Evolutionary conservation across 495 filamentous ascomycete species (phyloP).

Genomic region (Evernia prunastri): DNA sequence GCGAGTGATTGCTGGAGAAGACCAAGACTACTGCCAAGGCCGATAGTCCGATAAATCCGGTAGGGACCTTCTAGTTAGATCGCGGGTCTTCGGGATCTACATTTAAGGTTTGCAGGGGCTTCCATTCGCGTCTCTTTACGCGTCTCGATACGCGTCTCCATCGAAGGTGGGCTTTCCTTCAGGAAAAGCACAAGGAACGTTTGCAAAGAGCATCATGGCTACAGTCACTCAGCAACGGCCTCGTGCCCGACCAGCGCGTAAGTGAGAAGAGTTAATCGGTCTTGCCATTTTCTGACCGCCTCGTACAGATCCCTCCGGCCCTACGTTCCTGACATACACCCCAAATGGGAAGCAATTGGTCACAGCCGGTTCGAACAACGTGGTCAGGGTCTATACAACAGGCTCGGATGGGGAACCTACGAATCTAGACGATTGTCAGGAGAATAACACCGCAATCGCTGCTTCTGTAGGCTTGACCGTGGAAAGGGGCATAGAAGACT

Average conservation of each 20-base stretch:
- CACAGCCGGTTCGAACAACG: constrained; percentile 85
- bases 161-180: too few species aligned
- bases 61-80: too few species aligned
- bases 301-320: constrained; percentile 56
- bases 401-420: constrained; percentile 84
- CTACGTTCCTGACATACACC: constrained; percentile 60
- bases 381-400: constrained; percentile 82
- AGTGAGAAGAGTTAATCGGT: constrained; percentile 24
- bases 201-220: constrained; percentile 16
- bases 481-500: not conserved
- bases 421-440: constrained; percentile 81
- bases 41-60: too few species aligned
- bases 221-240: constrained; percentile 33
- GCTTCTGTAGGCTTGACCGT: constrained; percentile 50
- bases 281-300: not conserved
- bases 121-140: constrained; percentile 1
- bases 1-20: too few species aligned
- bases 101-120: not conserved
- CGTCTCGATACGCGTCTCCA: constrained; percentile 12
- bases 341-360: constrained; percentile 64
- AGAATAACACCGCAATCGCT: constrained; percentile 69
- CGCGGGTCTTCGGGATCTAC: too few species aligned
- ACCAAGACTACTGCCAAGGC: too few species aligned
- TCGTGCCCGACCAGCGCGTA: constrained; percentile 43
- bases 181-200: not conserved